Evolutionary conservation across 2,329 filamentous ascomycete species (phyloP).

Genomic region (Fusarium newnesense): DNA sequence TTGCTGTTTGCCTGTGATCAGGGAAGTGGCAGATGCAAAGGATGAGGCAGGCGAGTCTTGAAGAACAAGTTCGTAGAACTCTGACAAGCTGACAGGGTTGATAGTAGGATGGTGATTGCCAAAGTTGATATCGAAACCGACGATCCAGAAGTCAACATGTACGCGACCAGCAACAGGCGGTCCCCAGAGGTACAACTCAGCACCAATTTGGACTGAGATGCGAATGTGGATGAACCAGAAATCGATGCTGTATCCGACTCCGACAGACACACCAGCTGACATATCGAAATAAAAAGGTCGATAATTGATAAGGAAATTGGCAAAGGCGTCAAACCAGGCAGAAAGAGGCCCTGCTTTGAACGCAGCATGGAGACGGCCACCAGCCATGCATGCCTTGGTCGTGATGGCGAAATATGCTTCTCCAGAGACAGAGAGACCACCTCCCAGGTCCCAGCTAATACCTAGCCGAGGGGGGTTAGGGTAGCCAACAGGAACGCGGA

Average conservation of each 20-base stretch:
- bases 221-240: constrained; percentile 1
- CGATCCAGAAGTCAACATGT: constrained; percentile 8
- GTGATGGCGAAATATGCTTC: constrained; percentile 59
- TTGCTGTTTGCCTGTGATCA: not conserved
- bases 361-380: constrained; percentile 47
- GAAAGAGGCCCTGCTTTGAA: constrained; percentile 47
- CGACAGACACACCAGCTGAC: not conserved
- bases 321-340: constrained; percentile 54
- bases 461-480: constrained; percentile 52
- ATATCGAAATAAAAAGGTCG: constrained; percentile 1
- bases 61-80: constrained; percentile 6
- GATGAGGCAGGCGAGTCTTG: not conserved
- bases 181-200: not conserved
- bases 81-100: not conserved
- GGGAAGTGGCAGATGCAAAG: not conserved
- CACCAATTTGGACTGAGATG: not conserved
- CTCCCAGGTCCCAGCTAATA: constrained; percentile 50
- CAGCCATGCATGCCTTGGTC: constrained; percentile 56
- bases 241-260: not conserved
- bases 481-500: constrained; percentile 47
- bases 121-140: constrained; percentile 5
- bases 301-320: constrained; percentile 51
- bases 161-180: not conserved
- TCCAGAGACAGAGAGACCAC: constrained; percentile 49
- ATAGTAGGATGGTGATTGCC: not conserved